Base-by-base conservation (phyloP, 371 early-diverging fungal genomes). In the Fennellomyces sp. region DNA sequence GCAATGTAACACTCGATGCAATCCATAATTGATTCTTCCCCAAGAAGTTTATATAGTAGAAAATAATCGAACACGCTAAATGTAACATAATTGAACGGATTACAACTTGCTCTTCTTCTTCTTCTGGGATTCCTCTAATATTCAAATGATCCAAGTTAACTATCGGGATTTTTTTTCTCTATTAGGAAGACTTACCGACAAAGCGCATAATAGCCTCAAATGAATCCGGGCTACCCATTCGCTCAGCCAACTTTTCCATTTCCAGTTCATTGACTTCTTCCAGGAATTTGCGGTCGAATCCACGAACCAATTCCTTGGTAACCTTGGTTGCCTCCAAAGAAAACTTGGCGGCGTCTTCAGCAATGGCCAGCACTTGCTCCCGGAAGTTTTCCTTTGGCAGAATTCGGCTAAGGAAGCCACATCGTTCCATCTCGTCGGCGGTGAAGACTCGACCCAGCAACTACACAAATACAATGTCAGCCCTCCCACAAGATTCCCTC, bases 341-440 rank as follows among this genome's bases (percentile, higher is more conserved):
- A 52, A 77, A 82, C 30, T 85, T 76, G 25, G 84, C 77, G 8
- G 82, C 71, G 8, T 70, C 61, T 26, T 78, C 76, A 5, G 88
- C 84, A 10, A 76, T 33, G 47, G 69, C 65, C 25, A 87, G 56
- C 0, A 88, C 80, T 17, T 78, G 60, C 27, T 76, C 67, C 47
- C 72, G 75, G 60, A 89, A 87, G 0, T 62, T 67, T 41, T 86
- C 87, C n/a, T 59, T 36, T 10, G 86, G 85, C 23, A 89, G 60
- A 21, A 78, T 63, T 10, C 81, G 74, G 15, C 78, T 71, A 19
- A 85, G 62, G 23, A 82, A 70, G 10, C 78, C 78, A 28, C 75
- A 73, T n/a, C 69, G 62, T 27, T 62, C 72, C 68, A 86, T 68
- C 52, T 87, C 87, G 31, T 82, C 55, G 8, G 86, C 84, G 28